These are phyloP conservation scores for Solanum chacoense DNA, from an alignment of 305 asterid genomes.

Conservation along the genomic window DNA sequence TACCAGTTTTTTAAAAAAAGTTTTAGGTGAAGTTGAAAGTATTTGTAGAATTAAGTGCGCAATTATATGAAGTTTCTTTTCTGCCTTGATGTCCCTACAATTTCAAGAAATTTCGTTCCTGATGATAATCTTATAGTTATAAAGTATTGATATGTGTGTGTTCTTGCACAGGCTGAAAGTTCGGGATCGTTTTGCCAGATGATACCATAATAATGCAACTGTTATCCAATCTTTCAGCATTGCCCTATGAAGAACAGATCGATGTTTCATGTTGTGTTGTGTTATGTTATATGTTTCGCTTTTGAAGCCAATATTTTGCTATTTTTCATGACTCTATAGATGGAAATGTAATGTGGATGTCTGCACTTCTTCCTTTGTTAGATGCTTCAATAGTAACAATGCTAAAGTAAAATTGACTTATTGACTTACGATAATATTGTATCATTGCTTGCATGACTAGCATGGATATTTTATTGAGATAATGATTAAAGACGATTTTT, in stretches of 20 bases:
- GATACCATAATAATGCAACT: not conserved
- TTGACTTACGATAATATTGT: too few species aligned
- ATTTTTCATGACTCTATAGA: not conserved
- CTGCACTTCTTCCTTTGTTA: not conserved
- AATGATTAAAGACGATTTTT: too few species aligned
- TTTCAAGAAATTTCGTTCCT: too few species aligned
- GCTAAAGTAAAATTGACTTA: not conserved
- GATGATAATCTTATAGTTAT: not conserved
- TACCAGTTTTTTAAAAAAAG: too few species aligned
- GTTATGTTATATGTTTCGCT: not conserved
- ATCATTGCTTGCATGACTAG: not conserved
- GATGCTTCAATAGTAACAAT: not conserved
- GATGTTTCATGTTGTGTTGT: not conserved
- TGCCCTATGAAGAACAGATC: not conserved
- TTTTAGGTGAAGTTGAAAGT: too few species aligned
- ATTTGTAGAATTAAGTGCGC: too few species aligned
- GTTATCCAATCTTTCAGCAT: not conserved
- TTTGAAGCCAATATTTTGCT: not conserved
- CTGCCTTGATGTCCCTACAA: too few species aligned
- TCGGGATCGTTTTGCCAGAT: not conserved
- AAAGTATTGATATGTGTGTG: not conserved
- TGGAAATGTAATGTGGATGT: not conserved
- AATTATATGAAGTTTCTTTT: too few species aligned
- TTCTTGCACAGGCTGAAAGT: constrained; percentile 21
- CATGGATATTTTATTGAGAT: not conserved